Evolutionary conservation across 2,329 filamentous ascomycete genomes (phyloP).

Genomic region (Neopestalotiopsis sp.): DNA sequence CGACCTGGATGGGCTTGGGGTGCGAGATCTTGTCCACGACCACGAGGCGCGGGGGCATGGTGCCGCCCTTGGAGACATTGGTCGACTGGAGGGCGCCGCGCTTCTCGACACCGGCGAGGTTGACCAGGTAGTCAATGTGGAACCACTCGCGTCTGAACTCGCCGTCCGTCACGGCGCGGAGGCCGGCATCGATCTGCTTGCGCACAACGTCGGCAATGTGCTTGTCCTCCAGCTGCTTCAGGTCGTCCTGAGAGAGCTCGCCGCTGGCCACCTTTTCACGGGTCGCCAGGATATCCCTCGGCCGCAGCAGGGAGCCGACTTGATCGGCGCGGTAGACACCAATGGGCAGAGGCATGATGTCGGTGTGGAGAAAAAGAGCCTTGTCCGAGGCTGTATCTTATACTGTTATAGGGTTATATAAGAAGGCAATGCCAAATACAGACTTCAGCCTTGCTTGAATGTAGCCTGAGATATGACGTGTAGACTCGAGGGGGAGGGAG

Average conservation of each 20-base stretch:
- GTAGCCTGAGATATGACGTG: not conserved
- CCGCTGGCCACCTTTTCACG: constrained; percentile 51
- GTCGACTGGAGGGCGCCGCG: constrained; percentile 49
- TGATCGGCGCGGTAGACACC: constrained; percentile 58
- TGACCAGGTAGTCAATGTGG: constrained; percentile 62
- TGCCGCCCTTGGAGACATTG: constrained; percentile 51
- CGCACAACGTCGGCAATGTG: constrained; percentile 52
- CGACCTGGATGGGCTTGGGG: constrained; percentile 58
- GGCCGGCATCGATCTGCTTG: constrained; percentile 52
- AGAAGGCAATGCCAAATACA: not conserved
- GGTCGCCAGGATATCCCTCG: constrained; percentile 52
- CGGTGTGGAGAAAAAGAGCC: not conserved
- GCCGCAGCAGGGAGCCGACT: constrained; percentile 60
- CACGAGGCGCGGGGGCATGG: constrained; percentile 57
- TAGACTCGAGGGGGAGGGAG: not conserved
- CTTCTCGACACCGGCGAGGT: constrained; percentile 57
- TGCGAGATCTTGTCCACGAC: constrained; percentile 60
- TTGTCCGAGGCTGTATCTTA: not conserved
- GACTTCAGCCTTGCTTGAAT: not conserved
- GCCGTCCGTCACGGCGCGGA: constrained; percentile 58
- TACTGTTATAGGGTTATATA: constrained; percentile 1
- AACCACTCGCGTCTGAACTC: constrained; percentile 63
- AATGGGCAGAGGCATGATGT: constrained; percentile 43
- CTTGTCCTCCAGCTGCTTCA: constrained; percentile 56
- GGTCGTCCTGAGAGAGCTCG: constrained; percentile 45